These are phyloP conservation scores for Hamamelis virginiana DNA, from an alignment of 164 flowering plant genomes.

Conservation along the genomic window DNA sequence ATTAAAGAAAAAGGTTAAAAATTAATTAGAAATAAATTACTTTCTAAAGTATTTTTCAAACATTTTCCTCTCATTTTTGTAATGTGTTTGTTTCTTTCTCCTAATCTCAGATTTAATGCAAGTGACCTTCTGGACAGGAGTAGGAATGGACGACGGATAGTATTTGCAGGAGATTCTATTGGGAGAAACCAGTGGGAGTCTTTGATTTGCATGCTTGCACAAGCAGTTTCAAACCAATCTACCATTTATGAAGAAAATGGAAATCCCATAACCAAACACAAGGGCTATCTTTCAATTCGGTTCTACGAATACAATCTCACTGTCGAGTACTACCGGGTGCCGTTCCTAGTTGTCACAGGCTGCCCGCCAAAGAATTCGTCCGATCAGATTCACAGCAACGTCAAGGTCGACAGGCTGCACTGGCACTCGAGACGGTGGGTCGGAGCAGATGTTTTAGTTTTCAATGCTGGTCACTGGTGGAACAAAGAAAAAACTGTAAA, in stretches of 20 bases:
- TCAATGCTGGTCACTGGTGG: conserved; percentile 96
- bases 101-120: conserved; percentile 62
- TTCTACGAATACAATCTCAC: conserved; percentile 74
- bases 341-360: conserved; percentile 54
- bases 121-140: conserved; percentile 57
- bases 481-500: conserved; percentile 54
- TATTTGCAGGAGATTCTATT: conserved; percentile 83
- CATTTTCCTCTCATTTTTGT: neutral
- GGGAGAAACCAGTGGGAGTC: conserved; percentile 99
- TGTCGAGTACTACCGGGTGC: conserved; percentile 73
- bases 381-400: conserved; percentile 24
- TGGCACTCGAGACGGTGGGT: conserved; percentile 59
- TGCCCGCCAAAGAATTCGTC: conserved; percentile 57
- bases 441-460: conserved; percentile 68
- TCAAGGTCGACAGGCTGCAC: conserved; percentile 63
- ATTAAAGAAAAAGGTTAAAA: too few species aligned
- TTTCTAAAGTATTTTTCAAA: too few species aligned
- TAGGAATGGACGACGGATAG: conserved; percentile 63
- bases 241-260: conserved; percentile 69
- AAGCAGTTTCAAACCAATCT: conserved; percentile 59
- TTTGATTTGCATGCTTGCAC: conserved; percentile 77
- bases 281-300: conserved; percentile 66
- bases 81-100: neutral
- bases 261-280: conserved; percentile 78
- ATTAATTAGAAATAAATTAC: too few species aligned